A percentile compares a stretch with the other conserved stretches of the same genome.
Conservation (phyloP, 129 eudicot genomes). For the Mikania micrantha region DNA sequence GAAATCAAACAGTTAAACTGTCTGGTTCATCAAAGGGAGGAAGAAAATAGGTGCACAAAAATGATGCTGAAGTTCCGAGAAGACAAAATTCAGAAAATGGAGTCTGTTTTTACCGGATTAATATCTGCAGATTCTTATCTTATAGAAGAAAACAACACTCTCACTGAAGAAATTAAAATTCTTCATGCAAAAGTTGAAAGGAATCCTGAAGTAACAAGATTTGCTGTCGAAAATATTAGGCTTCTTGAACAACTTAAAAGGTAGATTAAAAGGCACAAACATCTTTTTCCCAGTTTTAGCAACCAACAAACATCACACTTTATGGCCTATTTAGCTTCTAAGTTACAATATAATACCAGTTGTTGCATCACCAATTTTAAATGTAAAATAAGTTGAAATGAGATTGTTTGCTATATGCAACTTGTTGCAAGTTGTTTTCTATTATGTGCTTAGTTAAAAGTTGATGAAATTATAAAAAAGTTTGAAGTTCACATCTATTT, state of each 20-base stretch:
- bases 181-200: constrained; percentile 63
- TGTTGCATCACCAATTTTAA: not conserved
- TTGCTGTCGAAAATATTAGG: constrained; percentile 83
- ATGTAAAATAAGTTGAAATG: too few relatives aligned
- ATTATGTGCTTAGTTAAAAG: too few relatives aligned
- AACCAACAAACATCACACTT: not conserved
- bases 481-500: not conserved
- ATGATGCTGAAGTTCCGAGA: constrained; percentile 89
- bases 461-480: too few relatives aligned
- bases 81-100: constrained; percentile 79
- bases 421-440: too few relatives aligned
- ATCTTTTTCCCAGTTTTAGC: not conserved
- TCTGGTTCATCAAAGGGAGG: constrained; percentile 87
- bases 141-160: constrained; percentile 59
- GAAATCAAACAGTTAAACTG: constrained; percentile 80
- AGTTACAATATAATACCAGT: not conserved
- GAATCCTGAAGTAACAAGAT: constrained; percentile 92
- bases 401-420: too few relatives aligned
- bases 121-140: constrained; percentile 56
- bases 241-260: constrained; percentile 73
- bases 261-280: constrained; percentile 21
- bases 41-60: constrained; percentile 71
- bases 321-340: not conserved
- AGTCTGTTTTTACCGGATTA: constrained; percentile 46
- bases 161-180: constrained; percentile 55